phyloP scores from a whole-genome alignment of 1,284 basidiomycete species.

The Rhodofomes roseus region DNA sequence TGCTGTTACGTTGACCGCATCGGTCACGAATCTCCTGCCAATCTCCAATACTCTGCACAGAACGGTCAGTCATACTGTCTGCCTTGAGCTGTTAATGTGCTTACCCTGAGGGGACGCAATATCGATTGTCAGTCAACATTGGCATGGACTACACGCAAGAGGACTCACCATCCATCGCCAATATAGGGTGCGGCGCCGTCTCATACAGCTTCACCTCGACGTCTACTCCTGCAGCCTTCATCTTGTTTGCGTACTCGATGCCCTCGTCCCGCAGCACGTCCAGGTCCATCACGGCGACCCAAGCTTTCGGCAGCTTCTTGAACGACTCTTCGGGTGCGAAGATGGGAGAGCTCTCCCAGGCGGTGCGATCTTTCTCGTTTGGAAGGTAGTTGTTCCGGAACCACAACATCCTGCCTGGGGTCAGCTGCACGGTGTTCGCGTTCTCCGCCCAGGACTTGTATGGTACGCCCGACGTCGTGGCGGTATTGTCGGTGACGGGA shows the following conservation, averaged over 20 bases:
- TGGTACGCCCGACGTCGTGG: conserved; percentile 35
- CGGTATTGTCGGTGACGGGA: conserved; percentile 69
- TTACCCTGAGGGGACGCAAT: conserved; percentile 13
- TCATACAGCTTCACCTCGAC: conserved; percentile 56
- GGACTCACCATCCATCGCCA: conserved; percentile 62
- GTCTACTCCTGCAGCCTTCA: conserved; percentile 49
- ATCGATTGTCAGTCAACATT: background rate
- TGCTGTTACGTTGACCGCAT: conserved; percentile 35
- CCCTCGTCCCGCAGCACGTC: conserved; percentile 71
- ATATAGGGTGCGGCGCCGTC: conserved; percentile 64
- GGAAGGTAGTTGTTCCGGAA: conserved; percentile 68
- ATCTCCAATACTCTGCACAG: conserved; percentile 41
- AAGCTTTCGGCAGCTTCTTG: conserved; percentile 49
- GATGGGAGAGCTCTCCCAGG: conserved; percentile 69
- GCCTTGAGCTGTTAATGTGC: conserved; percentile 6
- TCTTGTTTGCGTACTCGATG: conserved; percentile 57
- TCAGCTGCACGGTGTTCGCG: conserved; percentile 54
- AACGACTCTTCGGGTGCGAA: conserved; percentile 59
- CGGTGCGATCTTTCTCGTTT: conserved; percentile 50
- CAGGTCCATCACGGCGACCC: conserved; percentile 61
- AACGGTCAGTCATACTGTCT: conserved; percentile 5
- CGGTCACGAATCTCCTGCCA: conserved; percentile 50
- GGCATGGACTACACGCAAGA: background rate
- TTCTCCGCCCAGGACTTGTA: conserved; percentile 58
- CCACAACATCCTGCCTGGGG: conserved; percentile 67